A percentile compares a stretch with the other conserved stretches of the same genome.
phyloP scores from a whole-genome alignment of 768 basidiomycete species.

The Lactarius indigo region DNA sequence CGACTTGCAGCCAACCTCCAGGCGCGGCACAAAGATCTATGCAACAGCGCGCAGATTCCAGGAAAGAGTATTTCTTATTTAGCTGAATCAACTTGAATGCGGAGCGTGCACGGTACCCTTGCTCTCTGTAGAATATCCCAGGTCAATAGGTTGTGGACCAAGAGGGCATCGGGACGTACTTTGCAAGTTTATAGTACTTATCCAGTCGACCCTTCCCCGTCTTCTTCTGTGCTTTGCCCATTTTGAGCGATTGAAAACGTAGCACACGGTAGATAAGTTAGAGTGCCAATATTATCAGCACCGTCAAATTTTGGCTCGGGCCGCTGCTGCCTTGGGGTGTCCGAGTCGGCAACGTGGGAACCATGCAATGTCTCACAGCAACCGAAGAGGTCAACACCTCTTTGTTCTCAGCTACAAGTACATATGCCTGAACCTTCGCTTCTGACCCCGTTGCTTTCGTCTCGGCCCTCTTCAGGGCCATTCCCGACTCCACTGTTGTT shows the following conservation, averaged over 20 bases:
- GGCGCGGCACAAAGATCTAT: constrained; percentile 99
- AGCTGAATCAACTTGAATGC: constrained; percentile 99
- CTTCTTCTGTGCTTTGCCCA: constrained; percentile 74
- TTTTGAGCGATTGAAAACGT: constrained; percentile 14
- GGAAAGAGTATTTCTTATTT: constrained; percentile 95
- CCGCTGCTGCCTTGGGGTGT: not conserved
- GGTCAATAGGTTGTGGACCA: constrained; percentile 10
- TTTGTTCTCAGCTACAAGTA: not conserved
- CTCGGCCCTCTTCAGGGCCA: not conserved
- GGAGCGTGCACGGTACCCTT: constrained; percentile 98
- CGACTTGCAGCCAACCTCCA: constrained; percentile 98
- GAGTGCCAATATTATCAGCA: not conserved
- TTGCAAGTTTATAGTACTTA: constrained; percentile 96
- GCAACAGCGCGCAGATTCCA: constrained; percentile 85
- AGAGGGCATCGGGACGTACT: constrained; percentile 41
- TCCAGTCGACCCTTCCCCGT: constrained; percentile 94
- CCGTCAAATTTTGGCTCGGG: not conserved
- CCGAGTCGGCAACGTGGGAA: not conserved
- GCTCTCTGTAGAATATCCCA: constrained; percentile 59
- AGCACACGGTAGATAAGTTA: not conserved
- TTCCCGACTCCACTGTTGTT: constrained; percentile 22
- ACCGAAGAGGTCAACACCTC: not conserved
- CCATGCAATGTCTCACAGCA: not conserved
- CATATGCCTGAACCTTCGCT: constrained; percentile 27
- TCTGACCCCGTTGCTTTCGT: constrained; percentile 30